Evolutionary conservation across 2,329 filamentous ascomycete genomes (phyloP).

Genomic region (Claviceps monticola): DNA sequence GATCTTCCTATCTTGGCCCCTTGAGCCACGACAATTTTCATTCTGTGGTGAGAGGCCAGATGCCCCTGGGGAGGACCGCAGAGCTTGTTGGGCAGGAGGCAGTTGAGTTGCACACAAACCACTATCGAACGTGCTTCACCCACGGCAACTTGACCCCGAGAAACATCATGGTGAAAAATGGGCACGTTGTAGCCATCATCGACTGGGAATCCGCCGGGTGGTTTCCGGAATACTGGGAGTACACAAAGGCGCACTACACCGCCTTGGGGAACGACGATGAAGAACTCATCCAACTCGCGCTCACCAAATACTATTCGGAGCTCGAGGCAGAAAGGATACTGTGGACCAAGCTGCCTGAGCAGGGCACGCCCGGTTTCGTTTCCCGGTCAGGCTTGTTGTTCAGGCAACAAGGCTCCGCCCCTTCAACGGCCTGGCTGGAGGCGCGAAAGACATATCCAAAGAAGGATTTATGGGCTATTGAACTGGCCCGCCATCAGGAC

Average conservation of each 20-base stretch:
- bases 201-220: conserved; percentile 22
- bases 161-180: conserved; percentile 15
- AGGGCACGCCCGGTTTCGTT: conserved; percentile 1
- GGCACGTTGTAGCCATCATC: conserved; percentile 15
- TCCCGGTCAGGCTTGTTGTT: not conserved
- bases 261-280: conserved; percentile 8
- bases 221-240: conserved; percentile 21
- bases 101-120: conserved; percentile 11
- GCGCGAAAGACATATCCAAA: conserved; percentile 9
- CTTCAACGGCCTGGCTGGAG: conserved; percentile 12
- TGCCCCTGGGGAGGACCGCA: conserved; percentile 12
- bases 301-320: conserved; percentile 14
- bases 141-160: conserved; percentile 14
- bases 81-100: conserved; percentile 12
- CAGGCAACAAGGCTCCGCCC: conserved; percentile 8
- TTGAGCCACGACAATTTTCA: conserved; percentile 14
- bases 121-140: conserved; percentile 13
- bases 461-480: conserved; percentile 11
- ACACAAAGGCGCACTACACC: conserved; percentile 14
- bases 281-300: conserved; percentile 9
- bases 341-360: conserved; percentile 11
- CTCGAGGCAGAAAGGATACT: conserved; percentile 12
- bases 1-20: conserved; percentile 14
- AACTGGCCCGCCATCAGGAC: not conserved
- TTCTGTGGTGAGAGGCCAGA: conserved; percentile 10